Conservation (phyloP, 352 stramenopile genomes). For the Globisporangium megalacanthum region DNA sequence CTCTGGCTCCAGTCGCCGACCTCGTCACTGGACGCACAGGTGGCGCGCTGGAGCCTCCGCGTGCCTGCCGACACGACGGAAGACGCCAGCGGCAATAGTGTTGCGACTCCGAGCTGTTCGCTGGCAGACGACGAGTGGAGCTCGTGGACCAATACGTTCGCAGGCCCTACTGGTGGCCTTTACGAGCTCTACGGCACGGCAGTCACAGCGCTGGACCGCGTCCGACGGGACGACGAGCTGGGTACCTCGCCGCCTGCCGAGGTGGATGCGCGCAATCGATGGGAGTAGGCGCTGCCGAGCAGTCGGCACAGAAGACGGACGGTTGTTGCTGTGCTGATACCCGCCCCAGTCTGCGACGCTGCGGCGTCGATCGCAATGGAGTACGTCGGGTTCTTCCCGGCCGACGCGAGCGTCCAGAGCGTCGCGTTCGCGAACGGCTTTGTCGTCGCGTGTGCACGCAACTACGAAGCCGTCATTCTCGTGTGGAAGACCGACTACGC, state of each 20-base stretch:
- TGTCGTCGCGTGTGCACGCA: conserved; percentile 41
- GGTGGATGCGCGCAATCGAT: conserved; percentile 9
- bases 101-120: conserved; percentile 13
- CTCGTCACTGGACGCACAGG: conserved; percentile 38
- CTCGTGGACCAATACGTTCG: conserved; percentile 49
- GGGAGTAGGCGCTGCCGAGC: conserved; percentile 48
- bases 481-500: conserved; percentile 74
- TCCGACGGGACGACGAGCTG: conserved; percentile 24
- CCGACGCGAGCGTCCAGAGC: conserved; percentile 32
- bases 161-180: conserved; percentile 43
- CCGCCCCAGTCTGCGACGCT: conserved; percentile 38
- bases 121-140: conserved; percentile 38
- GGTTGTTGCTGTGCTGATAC: conserved; percentile 65
- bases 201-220: conserved; percentile 30
- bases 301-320: conserved; percentile 40
- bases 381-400: conserved; percentile 44
- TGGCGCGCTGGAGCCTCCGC: conserved; percentile 61
- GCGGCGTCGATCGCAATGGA: conserved; percentile 43
- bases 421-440: conserved; percentile 48
- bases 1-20: conserved; percentile 65
- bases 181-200: conserved; percentile 27
- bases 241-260: neutral
- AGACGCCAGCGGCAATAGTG: neutral
- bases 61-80: conserved; percentile 5
- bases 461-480: conserved; percentile 32